Base-by-base conservation (phyloP, 768 basidiomycete genomes). In the Psilocybe tampanensis region DNA sequence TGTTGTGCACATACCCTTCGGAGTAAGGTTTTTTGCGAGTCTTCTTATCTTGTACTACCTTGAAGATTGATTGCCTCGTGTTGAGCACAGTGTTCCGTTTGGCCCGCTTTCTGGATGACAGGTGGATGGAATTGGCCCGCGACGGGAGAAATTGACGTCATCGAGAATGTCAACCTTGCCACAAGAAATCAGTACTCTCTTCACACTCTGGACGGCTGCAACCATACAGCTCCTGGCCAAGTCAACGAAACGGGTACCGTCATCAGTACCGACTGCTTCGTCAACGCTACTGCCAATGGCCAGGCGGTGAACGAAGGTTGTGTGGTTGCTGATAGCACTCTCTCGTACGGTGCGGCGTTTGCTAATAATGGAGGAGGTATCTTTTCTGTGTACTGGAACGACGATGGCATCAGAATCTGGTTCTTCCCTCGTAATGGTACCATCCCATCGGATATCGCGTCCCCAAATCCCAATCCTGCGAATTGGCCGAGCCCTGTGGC, bases 81-180 rank as follows among this genome's bases (percentile, higher is more conserved):
- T 48, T 17, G 24, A 39, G 36, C 15, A n/a, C 32, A 60, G 59
- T 60, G 59, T 21, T 43, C 54, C 34, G 59, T 60, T 33, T 60
- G 59, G 59, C 59, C 59, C 17, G 59, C 59, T 18, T 60, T 60
- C 49, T 60, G 59, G 59, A 52, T 60, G 49, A 60, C 50, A 21
- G 56, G 54, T 8, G 59, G 59, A 24, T 23, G 32, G 3, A 54
- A 54, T 39, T 60, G 59, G 59, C 59, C 59, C 5, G 26, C 36
- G 26, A 24, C 29, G 26, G 55, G 59, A 8, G 55, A 60, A 47
- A 60, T 60, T 26, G 59, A 60, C 41, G 56, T 60, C 39, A 51
- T 60, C 42, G 59, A 56, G 23, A 56, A 54, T 51, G 55, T 60
- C 29, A 60, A 60, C 42, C 59, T 60, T 17, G 59, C 55, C 29